These are phyloP conservation scores for Teunomyces atbi DNA, from an alignment of 805 yeast species.

Conservation along the genomic window DNA sequence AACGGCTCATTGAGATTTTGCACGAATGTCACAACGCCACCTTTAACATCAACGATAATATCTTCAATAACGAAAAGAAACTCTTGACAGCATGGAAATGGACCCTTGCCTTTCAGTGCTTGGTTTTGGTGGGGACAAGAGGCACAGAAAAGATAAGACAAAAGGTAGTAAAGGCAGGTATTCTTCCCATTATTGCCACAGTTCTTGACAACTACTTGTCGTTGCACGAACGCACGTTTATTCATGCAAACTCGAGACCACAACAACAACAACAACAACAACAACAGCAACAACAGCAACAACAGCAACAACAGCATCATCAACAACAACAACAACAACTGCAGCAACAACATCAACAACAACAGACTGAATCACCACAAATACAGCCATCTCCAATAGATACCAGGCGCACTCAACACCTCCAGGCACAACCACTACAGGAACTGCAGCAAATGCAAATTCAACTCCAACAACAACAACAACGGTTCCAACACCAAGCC, in stretches of 20 bases:
- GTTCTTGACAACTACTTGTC: slow-evolving; percentile 81
- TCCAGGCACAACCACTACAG: slow-evolving; percentile 8
- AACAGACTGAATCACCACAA: neutral
- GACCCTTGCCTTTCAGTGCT: slow-evolving; percentile 91
- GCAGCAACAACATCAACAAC: slow-evolving; percentile 8
- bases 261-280: slow-evolving; percentile 11
- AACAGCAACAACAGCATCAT: slow-evolving; percentile 9
- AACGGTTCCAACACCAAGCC: slow-evolving; percentile 18
- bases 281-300: slow-evolving; percentile 7
- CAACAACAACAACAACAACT: slow-evolving; percentile 8
- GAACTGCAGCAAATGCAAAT: slow-evolving; percentile 9
- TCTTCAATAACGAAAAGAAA: slow-evolving; percentile 38
- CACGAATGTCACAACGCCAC: slow-evolving; percentile 65
- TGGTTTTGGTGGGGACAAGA: slow-evolving; percentile 87
- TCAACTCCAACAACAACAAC: slow-evolving; percentile 16
- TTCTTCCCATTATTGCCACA: slow-evolving; percentile 87
- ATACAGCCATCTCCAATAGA: slow-evolving; percentile 1
- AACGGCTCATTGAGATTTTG: slow-evolving; percentile 78
- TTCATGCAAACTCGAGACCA: slow-evolving; percentile 26
- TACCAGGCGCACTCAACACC: slow-evolving; percentile 7
- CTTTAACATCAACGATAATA: slow-evolving; percentile 27
- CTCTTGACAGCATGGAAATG: slow-evolving; percentile 92
- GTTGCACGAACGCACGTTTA: slow-evolving; percentile 38
- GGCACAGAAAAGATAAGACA: slow-evolving; percentile 86
- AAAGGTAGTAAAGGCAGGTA: slow-evolving; percentile 87